These are phyloP conservation scores for Salix exigua DNA, from an alignment of 345 rosid species.

Conservation along the genomic window DNA sequence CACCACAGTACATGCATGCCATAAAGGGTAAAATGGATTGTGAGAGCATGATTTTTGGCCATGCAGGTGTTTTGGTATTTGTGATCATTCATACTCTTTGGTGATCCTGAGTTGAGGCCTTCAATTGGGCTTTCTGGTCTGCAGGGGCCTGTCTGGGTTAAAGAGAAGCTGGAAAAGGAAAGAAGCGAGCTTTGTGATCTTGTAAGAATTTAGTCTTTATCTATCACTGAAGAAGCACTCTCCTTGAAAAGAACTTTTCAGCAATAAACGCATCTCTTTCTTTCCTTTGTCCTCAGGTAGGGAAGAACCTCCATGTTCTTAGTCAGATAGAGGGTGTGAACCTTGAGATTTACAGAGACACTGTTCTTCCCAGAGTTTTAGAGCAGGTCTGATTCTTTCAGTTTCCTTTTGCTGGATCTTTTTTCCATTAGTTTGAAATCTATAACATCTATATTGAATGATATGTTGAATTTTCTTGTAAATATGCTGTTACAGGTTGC, in stretches of 20 bases:
- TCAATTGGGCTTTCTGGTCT: conserved; percentile 98
- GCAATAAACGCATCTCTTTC: not conserved
- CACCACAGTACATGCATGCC: conserved; percentile 56
- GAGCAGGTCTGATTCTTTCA: conserved; percentile 65
- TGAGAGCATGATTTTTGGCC: conserved; percentile 91
- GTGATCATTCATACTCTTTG: conserved; percentile 87
- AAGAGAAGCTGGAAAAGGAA: conserved; percentile 95
- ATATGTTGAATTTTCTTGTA: not conserved
- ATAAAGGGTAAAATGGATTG: conserved; percentile 55
- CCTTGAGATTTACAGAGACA: conserved; percentile 84
- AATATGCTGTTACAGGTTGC: conserved; percentile 52
- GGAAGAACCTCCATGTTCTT: conserved; percentile 96
- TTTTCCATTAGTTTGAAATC: not conserved
- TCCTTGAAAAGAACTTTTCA: not conserved
- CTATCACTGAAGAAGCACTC: conserved; percentile 22
- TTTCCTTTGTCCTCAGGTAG: conserved; percentile 54
- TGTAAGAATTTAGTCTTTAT: conserved; percentile 57
- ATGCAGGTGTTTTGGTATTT: conserved; percentile 91
- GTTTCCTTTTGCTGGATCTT: not conserved
- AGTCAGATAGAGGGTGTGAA: conserved; percentile 95
- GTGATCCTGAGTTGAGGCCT: conserved; percentile 96
- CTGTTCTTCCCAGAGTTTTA: conserved; percentile 90
- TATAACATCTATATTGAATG: not conserved
- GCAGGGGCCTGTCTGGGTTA: conserved; percentile 99
- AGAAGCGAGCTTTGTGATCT: conserved; percentile 99